These are phyloP conservation scores for Clavulina sp. DNA, from an alignment of 768 basidiomycete genomes.

Conservation along the genomic window DNA sequence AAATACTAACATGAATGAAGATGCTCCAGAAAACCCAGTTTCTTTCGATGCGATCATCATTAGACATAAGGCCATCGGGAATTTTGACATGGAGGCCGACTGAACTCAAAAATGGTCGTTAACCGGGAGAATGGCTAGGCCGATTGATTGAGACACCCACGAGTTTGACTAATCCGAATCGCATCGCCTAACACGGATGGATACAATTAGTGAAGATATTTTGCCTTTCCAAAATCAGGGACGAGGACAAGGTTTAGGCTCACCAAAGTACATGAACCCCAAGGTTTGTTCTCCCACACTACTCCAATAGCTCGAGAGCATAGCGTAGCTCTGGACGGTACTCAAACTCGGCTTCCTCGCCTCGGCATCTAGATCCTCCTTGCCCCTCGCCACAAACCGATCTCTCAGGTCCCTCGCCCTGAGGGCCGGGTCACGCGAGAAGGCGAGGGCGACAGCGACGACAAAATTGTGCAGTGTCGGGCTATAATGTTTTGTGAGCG, in stretches of 20 bases:
- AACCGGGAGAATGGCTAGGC: not conserved
- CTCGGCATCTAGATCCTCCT: not conserved
- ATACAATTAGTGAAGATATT: not conserved
- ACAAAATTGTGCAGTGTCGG: not conserved
- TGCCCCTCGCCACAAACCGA: not conserved
- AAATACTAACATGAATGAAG: not conserved
- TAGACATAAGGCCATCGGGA: not conserved
- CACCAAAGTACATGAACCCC: not conserved
- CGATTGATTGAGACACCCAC: not conserved
- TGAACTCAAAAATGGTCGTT: not conserved
- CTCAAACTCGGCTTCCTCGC: not conserved
- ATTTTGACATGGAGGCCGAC: not conserved
- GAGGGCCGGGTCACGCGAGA: not conserved
- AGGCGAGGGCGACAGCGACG: not conserved
- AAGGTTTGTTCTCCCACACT: not conserved
- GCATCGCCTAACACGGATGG: not conserved
- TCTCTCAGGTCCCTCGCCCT: not conserved
- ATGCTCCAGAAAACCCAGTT: not conserved
- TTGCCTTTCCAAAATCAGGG: no score
- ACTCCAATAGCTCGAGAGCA: not conserved
- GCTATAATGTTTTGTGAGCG: not conserved
- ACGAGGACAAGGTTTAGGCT: not conserved
- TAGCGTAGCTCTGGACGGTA: not conserved
- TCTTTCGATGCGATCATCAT: not conserved
- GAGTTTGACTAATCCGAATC: not conserved